These are phyloP conservation scores for Phytophthora agathidicida DNA, from an alignment of 352 stramenopile genomes.

Conservation along the genomic window DNA sequence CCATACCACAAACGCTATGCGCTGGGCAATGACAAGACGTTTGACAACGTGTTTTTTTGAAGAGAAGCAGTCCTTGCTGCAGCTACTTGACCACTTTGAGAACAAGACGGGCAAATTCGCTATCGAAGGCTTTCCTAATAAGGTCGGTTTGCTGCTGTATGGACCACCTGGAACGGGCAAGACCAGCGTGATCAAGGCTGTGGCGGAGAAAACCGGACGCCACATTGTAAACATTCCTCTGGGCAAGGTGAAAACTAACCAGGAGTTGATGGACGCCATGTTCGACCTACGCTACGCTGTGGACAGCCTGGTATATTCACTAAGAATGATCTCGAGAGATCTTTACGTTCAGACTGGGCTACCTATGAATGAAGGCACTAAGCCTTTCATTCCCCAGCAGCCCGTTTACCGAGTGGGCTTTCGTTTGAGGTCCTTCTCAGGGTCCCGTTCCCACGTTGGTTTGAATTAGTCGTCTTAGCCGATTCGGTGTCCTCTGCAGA, in stretches of 20 bases:
- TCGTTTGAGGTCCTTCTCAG: too few species aligned
- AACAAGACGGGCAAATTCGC: conserved; percentile 81
- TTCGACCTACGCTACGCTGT: conserved; percentile 75
- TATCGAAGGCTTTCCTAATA: conserved; percentile 90
- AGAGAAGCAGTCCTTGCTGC: conserved; percentile 76
- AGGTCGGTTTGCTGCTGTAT: conserved; percentile 84
- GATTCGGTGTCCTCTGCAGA: too few species aligned
- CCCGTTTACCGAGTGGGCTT: too few species aligned
- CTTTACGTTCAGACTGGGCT: too few species aligned
- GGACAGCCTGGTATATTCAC: conserved; percentile 50
- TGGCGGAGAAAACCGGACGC: conserved; percentile 73
- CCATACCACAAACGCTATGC: conserved; percentile 73
- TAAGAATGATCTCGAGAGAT: too few species aligned
- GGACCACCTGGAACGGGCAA: conserved; percentile 89
- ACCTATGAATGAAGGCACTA: too few species aligned
- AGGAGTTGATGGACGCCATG: conserved; percentile 83
- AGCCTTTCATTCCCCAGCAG: too few species aligned
- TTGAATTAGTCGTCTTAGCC: too few species aligned
- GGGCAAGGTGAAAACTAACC: conserved; percentile 78
- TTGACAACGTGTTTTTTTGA: conserved; percentile 89
- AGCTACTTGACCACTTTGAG: conserved; percentile 77
- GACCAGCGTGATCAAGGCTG: conserved; percentile 88
- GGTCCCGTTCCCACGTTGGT: too few species aligned
- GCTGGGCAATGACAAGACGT: conserved; percentile 87
- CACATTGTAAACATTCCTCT: conserved; percentile 80